Evolutionary conservation across 169 alveolate species (phyloP).

Genomic region (Cystoisospora suis): DNA sequence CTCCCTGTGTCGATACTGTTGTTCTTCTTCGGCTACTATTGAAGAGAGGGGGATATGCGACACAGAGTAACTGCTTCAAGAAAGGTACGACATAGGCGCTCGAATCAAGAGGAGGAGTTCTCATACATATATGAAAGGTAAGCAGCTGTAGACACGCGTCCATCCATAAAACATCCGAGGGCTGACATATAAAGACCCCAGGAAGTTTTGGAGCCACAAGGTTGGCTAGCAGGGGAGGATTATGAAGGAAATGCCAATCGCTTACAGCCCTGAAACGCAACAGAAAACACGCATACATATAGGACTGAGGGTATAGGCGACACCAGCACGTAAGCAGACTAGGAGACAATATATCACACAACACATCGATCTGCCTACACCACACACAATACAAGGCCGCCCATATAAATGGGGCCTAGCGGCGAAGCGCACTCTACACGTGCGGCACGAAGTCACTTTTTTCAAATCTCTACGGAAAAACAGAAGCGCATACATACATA

Average conservation of each 20-base stretch:
- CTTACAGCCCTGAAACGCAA: slow-evolving; percentile 66
- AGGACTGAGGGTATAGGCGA: no score
- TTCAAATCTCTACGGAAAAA: no score
- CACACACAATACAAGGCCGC: no score
- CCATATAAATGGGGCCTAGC: no score
- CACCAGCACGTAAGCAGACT: no score
- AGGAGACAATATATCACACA: no score
- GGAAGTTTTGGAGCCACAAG: slow-evolving; percentile 63
- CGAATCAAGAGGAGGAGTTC: slow-evolving; percentile 70
- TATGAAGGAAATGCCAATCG: slow-evolving; percentile 65
- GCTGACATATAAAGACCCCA: slow-evolving; percentile 63
- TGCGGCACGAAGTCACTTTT: no score
- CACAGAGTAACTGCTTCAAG: slow-evolving; percentile 72
- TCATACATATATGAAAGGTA: slow-evolving; percentile 72
- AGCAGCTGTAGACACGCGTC: slow-evolving; percentile 72
- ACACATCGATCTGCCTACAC: no score
- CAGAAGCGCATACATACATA: no score
- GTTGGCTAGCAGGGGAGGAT: slow-evolving; percentile 55
- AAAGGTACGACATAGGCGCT: slow-evolving; percentile 70
- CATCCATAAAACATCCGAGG: slow-evolving; percentile 72
- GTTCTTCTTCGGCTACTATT: no score
- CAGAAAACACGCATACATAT: slow-evolving; percentile 59
- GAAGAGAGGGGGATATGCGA: slow-evolving; percentile 66
- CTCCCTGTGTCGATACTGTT: no score
- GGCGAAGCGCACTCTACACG: no score